A percentile compares a stretch with the other conserved stretches of the same genome.
Conservation (phyloP, 192 early-diverging fungal species). For the Coemansia reversa region DNA sequence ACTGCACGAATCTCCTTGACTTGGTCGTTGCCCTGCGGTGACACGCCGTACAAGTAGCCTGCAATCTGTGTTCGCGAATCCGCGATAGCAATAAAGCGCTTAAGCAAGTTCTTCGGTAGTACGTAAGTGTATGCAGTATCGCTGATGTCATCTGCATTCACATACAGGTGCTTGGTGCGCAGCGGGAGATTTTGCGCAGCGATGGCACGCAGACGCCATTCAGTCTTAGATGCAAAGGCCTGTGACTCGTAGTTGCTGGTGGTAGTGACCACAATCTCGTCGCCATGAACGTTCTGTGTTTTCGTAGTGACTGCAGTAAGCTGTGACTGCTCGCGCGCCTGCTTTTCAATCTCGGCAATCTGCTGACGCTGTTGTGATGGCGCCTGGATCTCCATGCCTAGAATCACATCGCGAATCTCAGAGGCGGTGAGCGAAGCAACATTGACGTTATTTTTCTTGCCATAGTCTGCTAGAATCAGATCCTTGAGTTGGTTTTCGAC, state of each 20-base stretch:
- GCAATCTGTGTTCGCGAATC: constrained; percentile 96
- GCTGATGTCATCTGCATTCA: constrained; percentile 93
- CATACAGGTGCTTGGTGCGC: constrained; percentile 95
- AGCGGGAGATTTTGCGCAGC: constrained; percentile 93
- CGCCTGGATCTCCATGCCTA: constrained; percentile 99
- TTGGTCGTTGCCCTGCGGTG: constrained; percentile 82
- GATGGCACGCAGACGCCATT: constrained; percentile 98
- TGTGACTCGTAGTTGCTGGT: constrained; percentile 96
- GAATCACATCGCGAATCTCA: constrained; percentile 97
- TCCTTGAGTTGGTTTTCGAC: constrained; percentile 95
- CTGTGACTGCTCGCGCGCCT: constrained; percentile 88
- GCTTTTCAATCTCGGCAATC: constrained; percentile 98
- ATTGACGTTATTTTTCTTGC: constrained; percentile 99
- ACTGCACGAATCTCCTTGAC: constrained; percentile 95
- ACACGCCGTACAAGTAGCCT: constrained; percentile 92
- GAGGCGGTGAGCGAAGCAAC: constrained; percentile 93
- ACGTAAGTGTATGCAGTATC: constrained; percentile 95
- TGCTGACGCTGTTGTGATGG: constrained; percentile 95
- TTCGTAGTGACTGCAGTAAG: constrained; percentile 93
- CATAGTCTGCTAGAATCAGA: constrained; percentile 96
- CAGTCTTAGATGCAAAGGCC: constrained; percentile 97
- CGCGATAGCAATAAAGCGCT: constrained; percentile 92
- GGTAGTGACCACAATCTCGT: constrained; percentile 98
- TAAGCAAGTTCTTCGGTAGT: constrained; percentile 96
- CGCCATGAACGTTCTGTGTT: constrained; percentile 95